Conservation (phyloP, 148 eudicot species). For the Persicaria tinctoria region DNA sequence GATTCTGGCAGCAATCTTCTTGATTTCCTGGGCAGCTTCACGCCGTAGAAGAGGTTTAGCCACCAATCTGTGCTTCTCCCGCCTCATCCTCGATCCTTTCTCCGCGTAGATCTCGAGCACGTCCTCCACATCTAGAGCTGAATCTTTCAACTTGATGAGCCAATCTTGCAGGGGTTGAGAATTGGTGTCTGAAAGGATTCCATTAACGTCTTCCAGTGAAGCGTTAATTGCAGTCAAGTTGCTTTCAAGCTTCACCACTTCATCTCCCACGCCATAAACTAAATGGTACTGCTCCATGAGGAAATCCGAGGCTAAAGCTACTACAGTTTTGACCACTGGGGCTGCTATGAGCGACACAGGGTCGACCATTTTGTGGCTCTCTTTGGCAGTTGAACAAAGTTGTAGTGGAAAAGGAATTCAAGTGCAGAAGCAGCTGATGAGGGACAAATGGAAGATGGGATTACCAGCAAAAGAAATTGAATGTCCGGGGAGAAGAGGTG, state of each 20-base stretch:
- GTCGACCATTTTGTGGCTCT: slow-evolving; percentile 4
- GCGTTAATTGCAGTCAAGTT: slow-evolving; percentile 13
- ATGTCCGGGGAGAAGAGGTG: neutral
- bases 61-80: neutral
- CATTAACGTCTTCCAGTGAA: slow-evolving; percentile 21
- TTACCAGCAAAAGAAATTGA: neutral
- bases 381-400: neutral
- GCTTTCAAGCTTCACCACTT: slow-evolving; percentile 13
- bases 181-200: slow-evolving; percentile 6
- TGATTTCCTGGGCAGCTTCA: slow-evolving; percentile 11
- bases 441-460: neutral
- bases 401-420: neutral
- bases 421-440: no score
- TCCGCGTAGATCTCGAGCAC: slow-evolving; percentile 19
- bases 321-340: neutral
- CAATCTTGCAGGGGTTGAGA: slow-evolving; percentile 14
- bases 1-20: slow-evolving; percentile 13
- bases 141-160: slow-evolving; percentile 24
- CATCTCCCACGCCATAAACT: slow-evolving; percentile 19
- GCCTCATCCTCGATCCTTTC: slow-evolving; percentile 17
- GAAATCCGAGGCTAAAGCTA: neutral
- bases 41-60: slow-evolving; percentile 4
- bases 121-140: slow-evolving; percentile 27
- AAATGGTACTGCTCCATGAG: slow-evolving; percentile 13
- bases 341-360: slow-evolving; percentile 11